phyloP scores from a whole-genome alignment of 2,329 filamentous ascomycete species.

The Aspergillus neoniger region DNA sequence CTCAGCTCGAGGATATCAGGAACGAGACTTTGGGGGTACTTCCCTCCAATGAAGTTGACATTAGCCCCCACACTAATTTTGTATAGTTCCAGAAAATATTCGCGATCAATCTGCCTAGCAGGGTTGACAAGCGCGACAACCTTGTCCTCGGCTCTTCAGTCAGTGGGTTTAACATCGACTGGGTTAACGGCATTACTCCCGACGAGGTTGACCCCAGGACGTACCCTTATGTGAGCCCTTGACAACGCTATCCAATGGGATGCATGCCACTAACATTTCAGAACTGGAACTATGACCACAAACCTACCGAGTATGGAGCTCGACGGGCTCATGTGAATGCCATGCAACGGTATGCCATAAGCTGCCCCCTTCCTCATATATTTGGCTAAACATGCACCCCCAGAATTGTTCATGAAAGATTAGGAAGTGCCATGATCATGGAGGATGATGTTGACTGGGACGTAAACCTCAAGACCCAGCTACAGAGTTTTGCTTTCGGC shows the following conservation, averaged over 20 bases:
- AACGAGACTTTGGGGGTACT: conserved; percentile 17
- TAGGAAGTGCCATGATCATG: conserved; percentile 21
- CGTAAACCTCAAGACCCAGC: conserved; percentile 18
- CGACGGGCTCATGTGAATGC: conserved; percentile 26
- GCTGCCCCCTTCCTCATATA: not conserved
- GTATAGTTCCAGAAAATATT: conserved; percentile 24
- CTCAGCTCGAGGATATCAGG: not conserved
- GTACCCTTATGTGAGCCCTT: conserved; percentile 22
- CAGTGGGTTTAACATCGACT: conserved; percentile 21
- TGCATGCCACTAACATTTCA: not conserved
- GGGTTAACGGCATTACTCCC: conserved; percentile 19
- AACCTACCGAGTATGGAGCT: conserved; percentile 20
- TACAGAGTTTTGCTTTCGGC: conserved; percentile 15
- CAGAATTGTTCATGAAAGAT: conserved; percentile 18
- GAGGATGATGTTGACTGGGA: conserved; percentile 24
- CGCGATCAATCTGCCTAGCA: conserved; percentile 23
- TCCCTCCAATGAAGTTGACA: not conserved
- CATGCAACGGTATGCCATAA: conserved; percentile 19
- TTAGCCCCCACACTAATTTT: not conserved
- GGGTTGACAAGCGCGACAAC: conserved; percentile 26
- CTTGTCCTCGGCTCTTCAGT: conserved; percentile 25
- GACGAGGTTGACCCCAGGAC: conserved; percentile 20
- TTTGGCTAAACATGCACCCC: not conserved
- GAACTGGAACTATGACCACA: conserved; percentile 25
- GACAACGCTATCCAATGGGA: no score